A percentile compares a stretch with the other conserved stretches of the same genome.
Conservation (phyloP, 177 flowering plant genomes). For the Vitis hybrid region DNA sequence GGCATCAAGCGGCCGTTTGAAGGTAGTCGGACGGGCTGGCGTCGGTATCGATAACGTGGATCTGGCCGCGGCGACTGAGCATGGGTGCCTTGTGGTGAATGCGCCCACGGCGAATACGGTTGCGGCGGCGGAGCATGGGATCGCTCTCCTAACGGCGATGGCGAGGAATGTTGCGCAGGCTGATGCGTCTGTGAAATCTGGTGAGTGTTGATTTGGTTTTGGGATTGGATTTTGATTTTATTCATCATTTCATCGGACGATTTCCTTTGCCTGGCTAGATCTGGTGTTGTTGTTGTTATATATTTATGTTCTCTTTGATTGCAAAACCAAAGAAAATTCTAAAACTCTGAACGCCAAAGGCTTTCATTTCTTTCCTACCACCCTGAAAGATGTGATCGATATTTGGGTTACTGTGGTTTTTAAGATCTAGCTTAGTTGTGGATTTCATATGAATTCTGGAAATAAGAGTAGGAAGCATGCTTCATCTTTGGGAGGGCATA, state of each 20-base stretch:
- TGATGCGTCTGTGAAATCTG: constrained; percentile 79
- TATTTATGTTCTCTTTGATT: too few species aligned
- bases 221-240: background rate
- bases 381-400: background rate
- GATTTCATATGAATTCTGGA: too few species aligned
- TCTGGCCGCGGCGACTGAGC: constrained; percentile 86
- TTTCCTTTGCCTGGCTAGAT: background rate
- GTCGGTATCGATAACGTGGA: constrained; percentile 93
- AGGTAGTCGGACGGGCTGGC: constrained; percentile 86
- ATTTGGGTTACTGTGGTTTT: background rate
- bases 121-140: constrained; percentile 89
- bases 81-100: constrained; percentile 83
- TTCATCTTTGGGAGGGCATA: too few species aligned
- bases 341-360: background rate
- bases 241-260: constrained; percentile 17
- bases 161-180: constrained; percentile 75
- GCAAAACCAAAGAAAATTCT: too few species aligned
- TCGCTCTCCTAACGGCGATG: constrained; percentile 74
- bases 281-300: too few species aligned
- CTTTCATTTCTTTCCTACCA: background rate
- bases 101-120: constrained; percentile 88
- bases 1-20: constrained; percentile 62
- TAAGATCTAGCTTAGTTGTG: background rate
- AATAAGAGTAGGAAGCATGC: background rate
- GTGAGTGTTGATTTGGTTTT: constrained; percentile 23